Evolutionary conservation across 345 rosid species (phyloP).

Genomic region (Euphorbia pulcherrima): DNA sequence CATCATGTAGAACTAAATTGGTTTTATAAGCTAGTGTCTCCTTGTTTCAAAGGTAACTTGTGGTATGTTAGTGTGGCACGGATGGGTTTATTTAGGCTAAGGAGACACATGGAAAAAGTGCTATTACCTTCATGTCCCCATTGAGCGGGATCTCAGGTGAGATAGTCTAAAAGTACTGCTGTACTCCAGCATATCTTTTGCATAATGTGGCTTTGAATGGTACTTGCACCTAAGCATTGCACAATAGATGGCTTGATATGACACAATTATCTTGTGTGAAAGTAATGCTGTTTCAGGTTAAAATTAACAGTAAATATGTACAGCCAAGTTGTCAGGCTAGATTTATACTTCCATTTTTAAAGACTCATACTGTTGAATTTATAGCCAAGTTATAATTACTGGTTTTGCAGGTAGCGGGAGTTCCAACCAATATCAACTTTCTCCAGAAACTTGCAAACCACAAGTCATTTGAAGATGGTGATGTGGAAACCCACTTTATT

Average conservation of each 20-base stretch:
- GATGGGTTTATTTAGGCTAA: too few species aligned
- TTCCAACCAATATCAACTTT: constrained; percentile 86
- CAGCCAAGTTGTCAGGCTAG: constrained; percentile 1
- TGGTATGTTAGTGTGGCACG: not conserved
- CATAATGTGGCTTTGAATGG: not conserved
- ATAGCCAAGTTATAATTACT: constrained; percentile 17
- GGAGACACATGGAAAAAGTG: not conserved
- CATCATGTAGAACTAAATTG: not conserved
- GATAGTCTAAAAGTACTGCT: not conserved
- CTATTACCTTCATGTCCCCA: not conserved
- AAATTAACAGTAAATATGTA: not conserved
- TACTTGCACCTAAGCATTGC: not conserved
- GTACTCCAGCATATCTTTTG: not conserved
- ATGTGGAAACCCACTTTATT: constrained; percentile 92
- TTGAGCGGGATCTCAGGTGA: too few species aligned
- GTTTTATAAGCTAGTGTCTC: not conserved
- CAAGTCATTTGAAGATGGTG: constrained; percentile 63
- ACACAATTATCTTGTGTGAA: not conserved
- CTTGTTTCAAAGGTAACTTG: not conserved
- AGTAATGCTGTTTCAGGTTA: not conserved
- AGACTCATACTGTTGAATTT: not conserved
- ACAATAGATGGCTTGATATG: not conserved
- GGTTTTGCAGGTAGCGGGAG: constrained; percentile 77
- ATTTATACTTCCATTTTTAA: constrained; percentile 6
- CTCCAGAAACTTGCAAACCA: constrained; percentile 74